phyloP scores from a whole-genome alignment of 305 asterid genomes.

The Fraxinus xanthoxyloides region DNA sequence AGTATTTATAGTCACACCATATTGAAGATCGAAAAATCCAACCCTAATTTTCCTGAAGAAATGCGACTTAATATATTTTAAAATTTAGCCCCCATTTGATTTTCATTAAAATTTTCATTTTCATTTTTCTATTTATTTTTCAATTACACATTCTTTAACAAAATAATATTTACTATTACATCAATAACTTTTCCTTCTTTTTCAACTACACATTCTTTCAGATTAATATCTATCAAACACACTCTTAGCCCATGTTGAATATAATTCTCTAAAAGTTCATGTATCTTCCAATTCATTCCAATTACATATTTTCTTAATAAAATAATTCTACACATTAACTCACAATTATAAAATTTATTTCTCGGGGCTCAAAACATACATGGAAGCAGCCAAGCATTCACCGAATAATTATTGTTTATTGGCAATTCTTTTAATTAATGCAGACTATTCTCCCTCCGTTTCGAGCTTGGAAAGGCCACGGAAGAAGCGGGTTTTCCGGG shows the following conservation, averaged over 20 bases:
- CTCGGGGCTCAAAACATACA: neutral
- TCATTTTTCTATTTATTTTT: too few species aligned
- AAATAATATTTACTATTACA: too few species aligned
- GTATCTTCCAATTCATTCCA: neutral
- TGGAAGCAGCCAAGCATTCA: neutral
- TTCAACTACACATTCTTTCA: too few species aligned
- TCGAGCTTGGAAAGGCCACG: neutral
- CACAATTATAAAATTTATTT: too few species aligned
- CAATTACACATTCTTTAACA: too few species aligned
- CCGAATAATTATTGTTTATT: neutral
- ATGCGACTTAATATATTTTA: neutral
- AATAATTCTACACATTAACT: too few species aligned
- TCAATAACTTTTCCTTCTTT: too few species aligned
- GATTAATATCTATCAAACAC: too few species aligned
- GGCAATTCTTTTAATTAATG: neutral
- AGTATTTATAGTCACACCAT: neutral
- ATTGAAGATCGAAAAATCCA: neutral
- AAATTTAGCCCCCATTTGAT: neutral
- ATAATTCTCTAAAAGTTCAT: neutral
- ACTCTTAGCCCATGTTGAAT: too few species aligned
- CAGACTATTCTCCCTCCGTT: neutral
- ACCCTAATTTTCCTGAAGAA: neutral
- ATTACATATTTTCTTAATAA: too few species aligned
- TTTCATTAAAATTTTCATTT: too few species aligned
- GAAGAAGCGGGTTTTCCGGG: slow-evolving; percentile 1